Evolutionary conservation across 2,329 filamentous ascomycete species (phyloP).

Genomic region (Lasiodiplodia theobromae): DNA sequence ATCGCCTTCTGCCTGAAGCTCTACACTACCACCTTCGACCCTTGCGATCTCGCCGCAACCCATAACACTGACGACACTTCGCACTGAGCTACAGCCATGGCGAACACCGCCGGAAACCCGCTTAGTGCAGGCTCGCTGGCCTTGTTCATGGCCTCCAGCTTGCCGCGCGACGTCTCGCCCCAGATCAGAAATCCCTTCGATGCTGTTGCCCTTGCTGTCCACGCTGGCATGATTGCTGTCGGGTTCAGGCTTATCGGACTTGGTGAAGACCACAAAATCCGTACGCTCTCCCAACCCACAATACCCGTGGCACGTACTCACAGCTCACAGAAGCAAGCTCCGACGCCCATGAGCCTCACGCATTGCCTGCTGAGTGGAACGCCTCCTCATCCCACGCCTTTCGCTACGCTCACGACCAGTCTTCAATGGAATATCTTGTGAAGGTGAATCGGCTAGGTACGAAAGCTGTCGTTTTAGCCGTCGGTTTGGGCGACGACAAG

Average conservation of each 20-base stretch:
- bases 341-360: constrained; percentile 61
- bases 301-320: constrained; percentile 29
- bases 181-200: constrained; percentile 75
- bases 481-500: constrained; percentile 80
- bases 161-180: constrained; percentile 48
- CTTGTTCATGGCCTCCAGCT: constrained; percentile 52
- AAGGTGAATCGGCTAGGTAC: constrained; percentile 82
- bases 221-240: constrained; percentile 81
- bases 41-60: neutral
- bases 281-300: constrained; percentile 50
- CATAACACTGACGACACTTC: neutral
- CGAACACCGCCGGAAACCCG: constrained; percentile 39
- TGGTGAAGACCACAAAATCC: constrained; percentile 78
- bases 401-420: constrained; percentile 85
- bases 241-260: constrained; percentile 84
- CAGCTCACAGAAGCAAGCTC: constrained; percentile 62
- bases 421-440: constrained; percentile 81
- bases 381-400: constrained; percentile 76
- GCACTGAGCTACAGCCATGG: constrained; percentile 9
- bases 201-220: constrained; percentile 81
- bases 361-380: constrained; percentile 83
- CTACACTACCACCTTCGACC: neutral
- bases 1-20: constrained; percentile 3
- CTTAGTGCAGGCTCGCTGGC: constrained; percentile 53
- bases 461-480: constrained; percentile 82